A percentile compares a stretch with the other conserved stretches of the same genome.
These are phyloP conservation scores for Tricholoma matsutake DNA, from an alignment of 768 basidiomycete species.

Conservation along the genomic window DNA sequence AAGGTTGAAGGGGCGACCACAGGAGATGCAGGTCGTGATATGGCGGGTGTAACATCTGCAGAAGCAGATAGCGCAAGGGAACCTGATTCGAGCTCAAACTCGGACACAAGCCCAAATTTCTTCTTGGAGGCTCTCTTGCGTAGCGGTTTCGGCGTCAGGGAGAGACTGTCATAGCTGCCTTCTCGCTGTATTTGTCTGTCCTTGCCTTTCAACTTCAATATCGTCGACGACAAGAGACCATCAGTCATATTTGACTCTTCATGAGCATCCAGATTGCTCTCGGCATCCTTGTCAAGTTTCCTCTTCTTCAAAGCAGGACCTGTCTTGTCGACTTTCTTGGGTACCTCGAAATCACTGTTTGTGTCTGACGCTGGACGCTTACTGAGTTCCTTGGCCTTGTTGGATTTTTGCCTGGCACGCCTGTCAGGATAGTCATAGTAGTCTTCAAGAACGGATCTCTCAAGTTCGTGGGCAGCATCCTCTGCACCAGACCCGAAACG, in stretches of 20 bases:
- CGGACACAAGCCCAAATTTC: slow-evolving; percentile 51
- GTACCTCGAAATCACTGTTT: slow-evolving; percentile 55
- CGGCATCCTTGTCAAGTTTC: slow-evolving; percentile 46
- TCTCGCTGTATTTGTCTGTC: slow-evolving; percentile 49
- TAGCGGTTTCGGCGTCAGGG: slow-evolving; percentile 45
- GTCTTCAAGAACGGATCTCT: slow-evolving; percentile 51
- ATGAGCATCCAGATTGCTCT: slow-evolving; percentile 39
- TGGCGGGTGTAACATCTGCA: slow-evolving; percentile 68
- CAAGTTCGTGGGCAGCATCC: slow-evolving; percentile 56
- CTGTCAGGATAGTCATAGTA: slow-evolving; percentile 16
- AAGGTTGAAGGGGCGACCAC: slow-evolving; percentile 52
- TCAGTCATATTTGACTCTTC: not conserved
- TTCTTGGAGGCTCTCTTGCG: slow-evolving; percentile 61
- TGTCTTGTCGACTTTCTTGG: slow-evolving; percentile 32
- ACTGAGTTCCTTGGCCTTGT: slow-evolving; percentile 43
- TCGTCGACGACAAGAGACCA: slow-evolving; percentile 21
- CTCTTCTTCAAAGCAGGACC: slow-evolving; percentile 59
- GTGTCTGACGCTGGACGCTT: slow-evolving; percentile 58
- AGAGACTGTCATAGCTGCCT: slow-evolving; percentile 55
- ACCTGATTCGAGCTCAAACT: slow-evolving; percentile 47
- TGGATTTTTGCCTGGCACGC: slow-evolving; percentile 27
- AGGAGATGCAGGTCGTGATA: slow-evolving; percentile 72
- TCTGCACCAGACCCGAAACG: slow-evolving; percentile 41
- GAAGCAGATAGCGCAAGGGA: slow-evolving; percentile 55
- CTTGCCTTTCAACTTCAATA: slow-evolving; percentile 52